phyloP scores from a whole-genome alignment of 1,284 basidiomycete species.

The Pterulicium gracile region DNA sequence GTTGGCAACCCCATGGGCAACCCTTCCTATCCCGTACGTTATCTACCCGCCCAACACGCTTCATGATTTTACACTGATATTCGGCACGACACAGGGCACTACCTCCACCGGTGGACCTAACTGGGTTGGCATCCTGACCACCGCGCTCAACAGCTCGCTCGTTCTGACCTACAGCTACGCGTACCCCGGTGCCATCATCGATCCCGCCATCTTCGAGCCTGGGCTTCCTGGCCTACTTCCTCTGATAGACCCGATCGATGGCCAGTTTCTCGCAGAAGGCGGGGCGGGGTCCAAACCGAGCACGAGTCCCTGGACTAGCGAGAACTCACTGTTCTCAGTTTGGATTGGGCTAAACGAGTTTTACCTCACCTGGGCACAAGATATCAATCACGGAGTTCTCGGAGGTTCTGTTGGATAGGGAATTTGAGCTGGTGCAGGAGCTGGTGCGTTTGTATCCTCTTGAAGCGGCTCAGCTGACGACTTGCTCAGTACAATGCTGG shows the following conservation, averaged over 20 bases:
- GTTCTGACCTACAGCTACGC: conserved; percentile 51
- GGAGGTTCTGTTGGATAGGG: conserved; percentile 34
- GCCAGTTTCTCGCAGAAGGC: conserved; percentile 25
- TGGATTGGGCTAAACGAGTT: conserved; percentile 58
- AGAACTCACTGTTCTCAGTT: conserved; percentile 42
- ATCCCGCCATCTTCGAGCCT: conserved; percentile 38
- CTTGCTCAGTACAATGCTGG: conserved; percentile 23
- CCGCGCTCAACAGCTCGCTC: conserved; percentile 38
- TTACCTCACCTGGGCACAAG: conserved; percentile 36
- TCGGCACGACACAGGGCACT: conserved; percentile 21
- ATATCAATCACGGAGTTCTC: conserved; percentile 42
- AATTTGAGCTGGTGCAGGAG: conserved; percentile 44
- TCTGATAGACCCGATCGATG: conserved; percentile 43
- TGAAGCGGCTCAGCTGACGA: not conserved
- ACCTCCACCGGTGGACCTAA: conserved; percentile 47
- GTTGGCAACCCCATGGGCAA: conserved; percentile 45
- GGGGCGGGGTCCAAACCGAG: conserved; percentile 32
- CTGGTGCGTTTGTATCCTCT: conserved; percentile 28
- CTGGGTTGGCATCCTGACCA: conserved; percentile 43
- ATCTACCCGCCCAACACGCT: not conserved
- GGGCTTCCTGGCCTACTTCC: conserved; percentile 37
- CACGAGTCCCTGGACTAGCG: conserved; percentile 38
- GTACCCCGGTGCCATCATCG: conserved; percentile 49
- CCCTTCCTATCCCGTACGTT: conserved; percentile 32
- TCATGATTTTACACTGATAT: not conserved